Evolutionary conservation across 768 basidiomycete species (phyloP), one percentile per base, ranked within the genome.

Genomic region (Albatrellus ellisii): DNA sequence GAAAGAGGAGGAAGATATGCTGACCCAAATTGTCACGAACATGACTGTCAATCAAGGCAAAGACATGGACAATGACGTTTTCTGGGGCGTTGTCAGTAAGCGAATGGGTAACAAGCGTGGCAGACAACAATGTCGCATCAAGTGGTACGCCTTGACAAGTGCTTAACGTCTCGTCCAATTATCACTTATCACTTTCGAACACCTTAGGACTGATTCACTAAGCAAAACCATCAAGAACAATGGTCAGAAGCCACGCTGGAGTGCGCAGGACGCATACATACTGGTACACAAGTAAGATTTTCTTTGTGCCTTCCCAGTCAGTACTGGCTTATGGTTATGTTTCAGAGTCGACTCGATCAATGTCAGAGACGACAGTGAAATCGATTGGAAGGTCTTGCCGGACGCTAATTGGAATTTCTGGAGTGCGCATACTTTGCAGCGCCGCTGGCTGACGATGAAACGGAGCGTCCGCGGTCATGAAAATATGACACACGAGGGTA

Each of bases 71-170:
- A 77, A 74, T 41, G 86, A 89, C 47, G 75, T 88, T 26, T 88
- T 86, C 59, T 90, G 87, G 87, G 73, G 76, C 12, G 68, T 68
- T 40, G 82, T 90, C 28, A 78, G 77, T 47, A 70, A 79, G 37
- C 67, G 70, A 35, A 89, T 90, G 87, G 81, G 77, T 28, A 73
- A 76, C 18, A 79, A 59, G 36, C 71, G 87, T 37, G 77, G 78
- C 26, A 68, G 86, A 48, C 82, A 87, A 52, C 87, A 90, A 56
- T 89, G 87, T 63, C 70, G 87, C 36, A 83, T 82, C 33, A 90
- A 90, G 71, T 90, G 87, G 85, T 84, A 45, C 59, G 29, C 20
- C 14, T 11, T 36, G 20, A 24, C 34, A 5, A 22, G 32, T 20
- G 26, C 11, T 24, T n/a, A 6, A 26, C 15, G 21, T 40, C 6